A percentile compares a stretch with the other conserved stretches of the same genome.
phyloP scores from a whole-genome alignment of 2,329 filamentous ascomycete genomes.

The Tolypocladium guangdongense region DNA sequence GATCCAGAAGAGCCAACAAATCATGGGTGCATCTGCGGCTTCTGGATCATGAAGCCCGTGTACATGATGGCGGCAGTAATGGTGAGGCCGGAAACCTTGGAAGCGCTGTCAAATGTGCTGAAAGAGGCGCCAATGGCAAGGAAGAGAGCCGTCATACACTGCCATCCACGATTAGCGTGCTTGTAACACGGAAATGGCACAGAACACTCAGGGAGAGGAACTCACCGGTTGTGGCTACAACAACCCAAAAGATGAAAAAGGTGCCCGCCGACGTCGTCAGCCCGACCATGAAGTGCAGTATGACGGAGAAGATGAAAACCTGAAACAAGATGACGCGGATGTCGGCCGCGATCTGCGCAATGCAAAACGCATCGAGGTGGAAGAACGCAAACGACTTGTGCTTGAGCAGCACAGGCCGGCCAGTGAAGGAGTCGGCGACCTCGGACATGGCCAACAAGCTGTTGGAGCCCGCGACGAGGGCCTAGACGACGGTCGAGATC shows the following conservation, averaged over 20 bases:
- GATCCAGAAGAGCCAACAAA: slow-evolving; percentile 55
- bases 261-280: slow-evolving; percentile 36
- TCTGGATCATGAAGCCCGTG: slow-evolving; percentile 52
- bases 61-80: slow-evolving; percentile 47
- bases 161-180: neutral
- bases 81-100: slow-evolving; percentile 41
- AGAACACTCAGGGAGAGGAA: neutral
- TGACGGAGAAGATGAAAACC: slow-evolving; percentile 43
- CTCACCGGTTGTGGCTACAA: slow-evolving; percentile 37
- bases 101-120: slow-evolving; percentile 45
- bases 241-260: slow-evolving; percentile 54
- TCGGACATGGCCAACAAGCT: slow-evolving; percentile 53
- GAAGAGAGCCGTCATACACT: slow-evolving; percentile 49
- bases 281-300: slow-evolving; percentile 55
- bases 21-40: slow-evolving; percentile 52
- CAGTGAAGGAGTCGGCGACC: slow-evolving; percentile 51
- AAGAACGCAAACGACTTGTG: slow-evolving; percentile 47
- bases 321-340: slow-evolving; percentile 48
- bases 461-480: slow-evolving; percentile 54
- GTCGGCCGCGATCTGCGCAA: slow-evolving; percentile 43
- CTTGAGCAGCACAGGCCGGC: slow-evolving; percentile 47
- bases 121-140: slow-evolving; percentile 44
- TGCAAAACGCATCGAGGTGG: slow-evolving; percentile 47
- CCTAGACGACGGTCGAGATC: slow-evolving; percentile 43
- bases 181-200: neutral